Evolutionary conservation across 306 rosid genomes (phyloP).

Genomic region (Cucumis hystrix): DNA sequence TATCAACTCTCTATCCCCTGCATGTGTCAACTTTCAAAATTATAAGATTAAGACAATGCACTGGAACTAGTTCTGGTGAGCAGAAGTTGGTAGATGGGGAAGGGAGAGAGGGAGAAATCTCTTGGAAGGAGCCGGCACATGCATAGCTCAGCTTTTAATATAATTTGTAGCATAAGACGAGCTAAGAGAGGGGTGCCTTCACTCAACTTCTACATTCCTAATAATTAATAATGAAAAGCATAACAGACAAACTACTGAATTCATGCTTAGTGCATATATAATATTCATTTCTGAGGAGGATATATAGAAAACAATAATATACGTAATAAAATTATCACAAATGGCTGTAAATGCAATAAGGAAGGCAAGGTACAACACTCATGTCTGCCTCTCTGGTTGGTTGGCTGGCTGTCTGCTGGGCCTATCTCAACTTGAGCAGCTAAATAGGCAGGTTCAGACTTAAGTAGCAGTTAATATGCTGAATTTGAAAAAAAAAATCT

Average conservation of each 20-base stretch:
- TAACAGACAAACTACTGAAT: neutral
- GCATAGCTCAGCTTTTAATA: neutral
- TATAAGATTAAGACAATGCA: neutral
- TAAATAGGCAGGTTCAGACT: neutral
- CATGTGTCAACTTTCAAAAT: neutral
- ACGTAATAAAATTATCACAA: neutral
- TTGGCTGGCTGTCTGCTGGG: neutral
- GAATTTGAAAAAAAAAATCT: neutral
- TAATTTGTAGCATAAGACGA: neutral
- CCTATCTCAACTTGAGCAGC: neutral
- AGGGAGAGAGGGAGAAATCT: neutral
- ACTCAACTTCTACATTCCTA: neutral
- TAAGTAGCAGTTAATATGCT: neutral
- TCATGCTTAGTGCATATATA: neutral
- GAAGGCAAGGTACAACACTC: neutral
- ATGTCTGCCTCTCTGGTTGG: neutral
- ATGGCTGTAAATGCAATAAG: neutral
- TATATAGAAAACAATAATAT: neutral
- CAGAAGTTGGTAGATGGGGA: neutral
- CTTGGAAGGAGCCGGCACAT: neutral
- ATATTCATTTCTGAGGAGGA: neutral
- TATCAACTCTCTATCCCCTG: neutral
- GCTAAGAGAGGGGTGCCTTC: neutral
- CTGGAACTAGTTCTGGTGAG: neutral
- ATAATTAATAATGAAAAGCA: neutral